Percentiles rank a stretch among this genome's conserved stretches.
Conservation (phyloP, 2,329 filamentous ascomycete genomes). For the Nigrospora osmanthi region DNA sequence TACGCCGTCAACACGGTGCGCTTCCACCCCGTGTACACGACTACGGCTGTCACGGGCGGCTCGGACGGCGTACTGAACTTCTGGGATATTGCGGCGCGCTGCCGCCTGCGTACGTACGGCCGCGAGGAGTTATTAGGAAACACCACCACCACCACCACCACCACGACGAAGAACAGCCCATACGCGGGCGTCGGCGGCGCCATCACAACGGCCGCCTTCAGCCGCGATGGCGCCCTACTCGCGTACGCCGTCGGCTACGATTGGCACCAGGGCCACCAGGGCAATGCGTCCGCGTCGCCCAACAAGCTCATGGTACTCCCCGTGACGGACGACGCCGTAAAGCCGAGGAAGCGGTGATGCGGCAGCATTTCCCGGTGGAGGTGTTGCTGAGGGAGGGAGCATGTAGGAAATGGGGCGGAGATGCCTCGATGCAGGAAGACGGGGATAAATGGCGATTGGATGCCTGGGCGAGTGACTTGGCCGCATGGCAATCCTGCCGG, state of each 20-base stretch:
- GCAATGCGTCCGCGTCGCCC: constrained; percentile 13
- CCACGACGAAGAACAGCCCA: no score
- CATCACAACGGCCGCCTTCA: constrained; percentile 57
- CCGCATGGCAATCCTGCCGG: neutral
- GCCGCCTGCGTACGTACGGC: constrained; percentile 41
- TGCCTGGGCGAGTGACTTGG: neutral
- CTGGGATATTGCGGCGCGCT: constrained; percentile 48
- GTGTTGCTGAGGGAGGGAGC: no score
- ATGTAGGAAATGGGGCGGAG: neutral
- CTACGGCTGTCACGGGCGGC: constrained; percentile 21
- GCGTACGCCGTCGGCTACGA: constrained; percentile 62
- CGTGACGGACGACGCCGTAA: constrained; percentile 12
- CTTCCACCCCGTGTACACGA: constrained; percentile 17
- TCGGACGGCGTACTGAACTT: constrained; percentile 32
- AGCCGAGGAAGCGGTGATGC: constrained; percentile 4
- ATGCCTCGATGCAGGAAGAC: neutral
- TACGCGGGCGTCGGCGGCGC: constrained; percentile 43
- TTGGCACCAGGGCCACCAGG: constrained; percentile 58
- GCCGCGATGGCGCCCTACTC: constrained; percentile 47
- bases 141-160: neutral
- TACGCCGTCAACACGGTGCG: constrained; percentile 23
- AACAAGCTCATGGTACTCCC: constrained; percentile 19
- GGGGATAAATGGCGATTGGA: neutral
- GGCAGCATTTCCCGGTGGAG: neutral
- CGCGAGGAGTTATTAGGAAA: neutral